A percentile compares a stretch with the other conserved stretches of the same genome.
Conservation (phyloP, 2,329 filamentous ascomycete genomes). For the Sarocladium oryzae region DNA sequence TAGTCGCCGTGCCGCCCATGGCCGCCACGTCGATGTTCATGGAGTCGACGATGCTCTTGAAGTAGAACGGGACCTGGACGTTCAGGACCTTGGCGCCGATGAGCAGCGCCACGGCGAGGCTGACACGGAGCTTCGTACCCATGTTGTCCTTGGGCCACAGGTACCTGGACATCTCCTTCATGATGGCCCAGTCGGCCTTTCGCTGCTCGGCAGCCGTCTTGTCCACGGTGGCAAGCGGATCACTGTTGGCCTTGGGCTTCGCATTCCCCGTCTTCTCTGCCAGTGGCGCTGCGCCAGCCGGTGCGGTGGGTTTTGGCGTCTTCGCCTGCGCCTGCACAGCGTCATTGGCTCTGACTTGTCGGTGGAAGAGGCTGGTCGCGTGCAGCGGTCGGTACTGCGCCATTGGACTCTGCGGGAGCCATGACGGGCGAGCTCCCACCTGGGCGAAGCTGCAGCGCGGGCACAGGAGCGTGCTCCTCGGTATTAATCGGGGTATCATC, state of each 20-base stretch:
- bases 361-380: constrained; percentile 23
- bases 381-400: constrained; percentile 20
- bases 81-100: constrained; percentile 92
- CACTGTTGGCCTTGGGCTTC: constrained; percentile 19
- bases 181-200: constrained; percentile 96
- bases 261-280: constrained; percentile 6
- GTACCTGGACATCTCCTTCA: constrained; percentile 95
- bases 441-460: constrained; percentile 22
- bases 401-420: constrained; percentile 21
- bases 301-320: constrained; percentile 14
- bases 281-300: constrained; percentile 10
- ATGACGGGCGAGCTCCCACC: constrained; percentile 20
- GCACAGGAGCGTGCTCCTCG: constrained; percentile 26
- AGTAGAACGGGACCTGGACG: constrained; percentile 98
- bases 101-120: constrained; percentile 74
- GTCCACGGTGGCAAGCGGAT: constrained; percentile 27
- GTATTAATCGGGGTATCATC: constrained; percentile 31
- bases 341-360: constrained; percentile 18
- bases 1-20: constrained; percentile 80
- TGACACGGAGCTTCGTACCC: constrained; percentile 72
- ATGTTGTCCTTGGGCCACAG: constrained; percentile 84
- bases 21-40: constrained; percentile 95
- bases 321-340: constrained; percentile 11
- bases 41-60: constrained; percentile 93
- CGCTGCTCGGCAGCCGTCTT: constrained; percentile 76